Percentiles rank a stretch among this genome's conserved stretches.
phyloP scores from a whole-genome alignment of 495 filamentous ascomycete genomes.

The Penicillium arizonense region DNA sequence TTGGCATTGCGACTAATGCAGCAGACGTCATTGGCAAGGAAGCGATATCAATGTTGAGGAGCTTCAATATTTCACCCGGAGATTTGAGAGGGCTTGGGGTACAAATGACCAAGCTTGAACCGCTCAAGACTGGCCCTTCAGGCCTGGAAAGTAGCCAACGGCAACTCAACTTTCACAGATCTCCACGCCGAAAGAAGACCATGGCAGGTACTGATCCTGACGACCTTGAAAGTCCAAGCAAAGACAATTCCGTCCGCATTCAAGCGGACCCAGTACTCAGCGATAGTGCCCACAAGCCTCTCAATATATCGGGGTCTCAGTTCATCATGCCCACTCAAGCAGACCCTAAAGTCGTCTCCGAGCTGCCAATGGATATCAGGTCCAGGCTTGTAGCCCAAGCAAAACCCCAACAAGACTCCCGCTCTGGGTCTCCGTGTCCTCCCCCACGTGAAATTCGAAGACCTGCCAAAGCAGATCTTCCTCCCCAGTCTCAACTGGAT shows the following conservation, averaged over 20 bases:
- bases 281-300: slow-evolving; percentile 58
- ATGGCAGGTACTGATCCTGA: slow-evolving; percentile 44
- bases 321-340: slow-evolving; percentile 81
- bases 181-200: slow-evolving; percentile 30
- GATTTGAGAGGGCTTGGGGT: slow-evolving; percentile 88
- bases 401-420: slow-evolving; percentile 29
- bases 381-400: slow-evolving; percentile 61
- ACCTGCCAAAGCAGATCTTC: slow-evolving; percentile 25
- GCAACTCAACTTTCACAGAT: slow-evolving; percentile 56
- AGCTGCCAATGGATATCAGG: slow-evolving; percentile 77
- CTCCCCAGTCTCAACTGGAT: slow-evolving; percentile 62
- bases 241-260: slow-evolving; percentile 53
- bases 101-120: slow-evolving; percentile 89
- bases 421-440: slow-evolving; percentile 31
- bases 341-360: slow-evolving; percentile 71
- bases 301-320: slow-evolving; percentile 82
- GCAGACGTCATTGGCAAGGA: slow-evolving; percentile 71
- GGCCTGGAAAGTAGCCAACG: slow-evolving; percentile 60
- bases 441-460: slow-evolving; percentile 17
- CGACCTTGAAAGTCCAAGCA: slow-evolving; percentile 65
- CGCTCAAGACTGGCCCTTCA: slow-evolving; percentile 52
- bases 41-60: slow-evolving; percentile 75
- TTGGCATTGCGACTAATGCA: slow-evolving; percentile 80
- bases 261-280: slow-evolving; percentile 41
- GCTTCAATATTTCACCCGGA: slow-evolving; percentile 82